Percentiles rank a stretch among this genome's conserved stretches.
Evolutionary conservation across 305 asterid genomes (phyloP).

Genomic region (Fraxinus paxiana): DNA sequence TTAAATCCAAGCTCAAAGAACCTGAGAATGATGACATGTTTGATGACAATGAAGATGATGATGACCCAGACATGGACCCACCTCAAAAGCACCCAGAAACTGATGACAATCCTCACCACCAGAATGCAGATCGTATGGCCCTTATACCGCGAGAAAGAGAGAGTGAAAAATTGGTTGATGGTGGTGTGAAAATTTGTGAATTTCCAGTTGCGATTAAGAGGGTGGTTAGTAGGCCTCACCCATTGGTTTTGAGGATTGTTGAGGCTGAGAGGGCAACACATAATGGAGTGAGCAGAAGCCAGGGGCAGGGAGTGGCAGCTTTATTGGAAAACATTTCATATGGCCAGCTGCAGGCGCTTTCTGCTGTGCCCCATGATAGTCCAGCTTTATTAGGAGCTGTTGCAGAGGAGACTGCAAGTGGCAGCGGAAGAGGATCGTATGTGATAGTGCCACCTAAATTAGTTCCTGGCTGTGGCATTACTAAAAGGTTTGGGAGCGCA

Average conservation of each 20-base stretch:
- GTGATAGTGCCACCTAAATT: conserved; percentile 78
- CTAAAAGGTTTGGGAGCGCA: conserved; percentile 73
- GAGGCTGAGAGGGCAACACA: conserved; percentile 66
- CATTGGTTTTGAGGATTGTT: conserved; percentile 57
- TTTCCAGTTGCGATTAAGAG: conserved; percentile 71
- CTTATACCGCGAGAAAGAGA: conserved; percentile 38
- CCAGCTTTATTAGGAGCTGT: conserved; percentile 39
- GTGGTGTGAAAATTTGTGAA: conserved; percentile 51
- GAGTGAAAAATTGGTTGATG: conserved; percentile 55
- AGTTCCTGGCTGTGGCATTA: conserved; percentile 63
- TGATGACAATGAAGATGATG: conserved; percentile 80
- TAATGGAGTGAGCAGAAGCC: conserved; percentile 51
- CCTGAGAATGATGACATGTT: conserved; percentile 59
- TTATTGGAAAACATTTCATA: conserved; percentile 78
- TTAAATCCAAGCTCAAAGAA: conserved; percentile 60
- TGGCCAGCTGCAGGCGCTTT: conserved; percentile 83
- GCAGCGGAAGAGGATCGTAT: conserved; percentile 57
- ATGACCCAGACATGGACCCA: conserved; percentile 59
- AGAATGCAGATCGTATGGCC: conserved; percentile 34
- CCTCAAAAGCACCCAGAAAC: conserved; percentile 47
- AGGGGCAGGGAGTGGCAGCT: conserved; percentile 38
- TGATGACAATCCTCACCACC: conserved; percentile 57
- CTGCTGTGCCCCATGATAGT: conserved; percentile 69
- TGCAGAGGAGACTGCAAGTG: conserved; percentile 48
- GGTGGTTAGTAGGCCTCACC: conserved; percentile 66